phyloP scores from a whole-genome alignment of 2,329 filamentous ascomycete genomes.

The Cladosporium austrohemisphaericum region DNA sequence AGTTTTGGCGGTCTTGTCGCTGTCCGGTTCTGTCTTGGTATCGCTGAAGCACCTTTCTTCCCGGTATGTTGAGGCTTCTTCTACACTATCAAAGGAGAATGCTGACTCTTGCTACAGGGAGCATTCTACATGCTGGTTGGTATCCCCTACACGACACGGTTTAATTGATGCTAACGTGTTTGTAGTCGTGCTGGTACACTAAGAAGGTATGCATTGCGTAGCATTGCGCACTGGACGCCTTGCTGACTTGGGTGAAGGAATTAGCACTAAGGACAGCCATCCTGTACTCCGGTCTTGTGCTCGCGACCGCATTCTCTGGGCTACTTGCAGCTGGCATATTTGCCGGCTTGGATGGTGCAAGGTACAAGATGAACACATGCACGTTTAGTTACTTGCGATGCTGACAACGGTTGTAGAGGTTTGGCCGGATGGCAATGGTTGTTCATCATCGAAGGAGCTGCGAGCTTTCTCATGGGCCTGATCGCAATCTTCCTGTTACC shows the following conservation, averaged over 20 bases:
- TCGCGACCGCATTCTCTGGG: conserved; percentile 5
- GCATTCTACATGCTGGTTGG: conserved; percentile 27
- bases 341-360: conserved; percentile 52
- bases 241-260: too few relatives aligned
- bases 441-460: conserved; percentile 7
- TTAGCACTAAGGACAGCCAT: neutral
- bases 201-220: too few relatives aligned
- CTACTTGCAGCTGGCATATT: conserved; percentile 11
- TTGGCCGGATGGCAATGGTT: conserved; percentile 12
- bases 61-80: neutral
- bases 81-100: too few relatives aligned
- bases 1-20: conserved; percentile 26
- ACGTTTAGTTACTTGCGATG: neutral
- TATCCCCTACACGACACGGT: neutral
- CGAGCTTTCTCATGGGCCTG: conserved; percentile 58
- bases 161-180: neutral
- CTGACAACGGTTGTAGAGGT: conserved; percentile 18
- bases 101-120: conserved; percentile 21
- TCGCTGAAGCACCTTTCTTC: conserved; percentile 16
- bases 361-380: neutral
- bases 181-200: conserved; percentile 35
- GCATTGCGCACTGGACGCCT: too few relatives aligned
- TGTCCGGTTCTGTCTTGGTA: conserved; percentile 21
- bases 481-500: conserved; percentile 59
- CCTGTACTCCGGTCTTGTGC: conserved; percentile 1